Evolutionary conservation across 495 filamentous ascomycete species (phyloP).

Genomic region (Amniculicola lignicola): DNA sequence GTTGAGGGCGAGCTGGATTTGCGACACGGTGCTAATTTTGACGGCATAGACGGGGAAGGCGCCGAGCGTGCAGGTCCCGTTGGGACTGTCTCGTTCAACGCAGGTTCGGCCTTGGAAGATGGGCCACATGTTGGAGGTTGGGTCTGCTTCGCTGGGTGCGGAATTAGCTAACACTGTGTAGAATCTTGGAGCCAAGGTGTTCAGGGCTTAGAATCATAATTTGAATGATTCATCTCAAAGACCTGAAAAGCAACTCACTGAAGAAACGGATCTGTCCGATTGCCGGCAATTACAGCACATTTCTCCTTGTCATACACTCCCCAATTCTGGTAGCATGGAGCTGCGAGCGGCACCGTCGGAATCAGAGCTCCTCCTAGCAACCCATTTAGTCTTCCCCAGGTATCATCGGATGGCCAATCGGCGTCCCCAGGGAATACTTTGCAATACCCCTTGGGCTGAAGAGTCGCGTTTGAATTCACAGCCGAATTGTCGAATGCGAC

Average conservation of each 20-base stretch:
- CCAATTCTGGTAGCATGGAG: too few species aligned
- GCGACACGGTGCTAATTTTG: constrained; percentile 51
- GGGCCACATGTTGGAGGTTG: constrained; percentile 11
- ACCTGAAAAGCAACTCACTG: constrained; percentile 7
- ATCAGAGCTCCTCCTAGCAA: not conserved
- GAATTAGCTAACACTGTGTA: constrained; percentile 4
- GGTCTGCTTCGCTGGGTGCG: constrained; percentile 1
- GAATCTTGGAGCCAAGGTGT: too few species aligned
- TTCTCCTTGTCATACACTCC: not conserved
- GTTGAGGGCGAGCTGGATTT: constrained; percentile 58
- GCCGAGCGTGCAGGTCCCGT: constrained; percentile 49
- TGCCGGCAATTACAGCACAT: not conserved
- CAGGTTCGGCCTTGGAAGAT: constrained; percentile 9
- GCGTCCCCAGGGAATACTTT: constrained; percentile 7
- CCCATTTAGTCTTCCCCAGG: not conserved
- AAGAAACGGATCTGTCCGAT: not conserved
- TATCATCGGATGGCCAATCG: not conserved
- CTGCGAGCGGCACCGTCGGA: not conserved
- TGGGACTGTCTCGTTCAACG: too few species aligned
- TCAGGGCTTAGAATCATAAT: not conserved
- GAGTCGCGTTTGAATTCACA: too few species aligned
- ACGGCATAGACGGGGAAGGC: constrained; percentile 58
- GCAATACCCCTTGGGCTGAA: constrained; percentile 3
- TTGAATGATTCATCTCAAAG: too few species aligned
- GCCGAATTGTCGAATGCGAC: constrained; percentile 4